A percentile compares a stretch with the other conserved stretches of the same genome.
phyloP scores from a whole-genome alignment of 2,329 filamentous ascomycete genomes.

The Aspergillus pseudonomiae region DNA sequence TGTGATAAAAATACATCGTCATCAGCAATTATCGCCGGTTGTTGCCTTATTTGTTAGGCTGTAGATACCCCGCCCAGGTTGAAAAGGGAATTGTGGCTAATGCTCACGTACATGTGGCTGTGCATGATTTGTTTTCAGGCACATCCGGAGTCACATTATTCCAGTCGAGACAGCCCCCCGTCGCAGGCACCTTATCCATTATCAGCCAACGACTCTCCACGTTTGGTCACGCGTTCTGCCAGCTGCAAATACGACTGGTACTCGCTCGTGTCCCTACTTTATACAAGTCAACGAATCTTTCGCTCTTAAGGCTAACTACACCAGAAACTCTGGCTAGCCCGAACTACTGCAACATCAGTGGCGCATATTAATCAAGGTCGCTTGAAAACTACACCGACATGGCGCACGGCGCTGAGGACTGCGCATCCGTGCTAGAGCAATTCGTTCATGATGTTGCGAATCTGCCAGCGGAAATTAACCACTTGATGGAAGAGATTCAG shows the following conservation, averaged over 20 bases:
- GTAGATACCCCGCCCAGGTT: constrained; percentile 1
- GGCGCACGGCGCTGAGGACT: constrained; percentile 59
- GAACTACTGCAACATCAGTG: neutral
- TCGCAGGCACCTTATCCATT: constrained; percentile 2
- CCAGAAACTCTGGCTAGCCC: neutral
- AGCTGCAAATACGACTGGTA: neutral
- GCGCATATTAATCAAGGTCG: neutral
- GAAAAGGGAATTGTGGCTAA: constrained; percentile 5
- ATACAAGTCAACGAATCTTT: neutral
- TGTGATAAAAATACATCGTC: neutral
- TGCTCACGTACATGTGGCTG: neutral
- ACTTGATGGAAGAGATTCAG: constrained; percentile 68
- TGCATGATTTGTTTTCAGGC: neutral
- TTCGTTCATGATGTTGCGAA: constrained; percentile 68
- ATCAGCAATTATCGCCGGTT: neutral
- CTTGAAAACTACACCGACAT: constrained; percentile 33
- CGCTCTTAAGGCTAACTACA: neutral
- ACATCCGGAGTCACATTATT: neutral
- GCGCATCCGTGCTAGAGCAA: constrained; percentile 65
- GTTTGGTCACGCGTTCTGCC: neutral
- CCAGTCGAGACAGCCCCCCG: neutral
- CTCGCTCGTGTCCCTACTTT: neutral
- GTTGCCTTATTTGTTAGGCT: neutral
- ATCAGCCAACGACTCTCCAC: neutral
- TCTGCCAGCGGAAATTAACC: constrained; percentile 65